phyloP scores from a whole-genome alignment of 805 yeast species.

The Vanderwaltozyma tropicalis region DNA sequence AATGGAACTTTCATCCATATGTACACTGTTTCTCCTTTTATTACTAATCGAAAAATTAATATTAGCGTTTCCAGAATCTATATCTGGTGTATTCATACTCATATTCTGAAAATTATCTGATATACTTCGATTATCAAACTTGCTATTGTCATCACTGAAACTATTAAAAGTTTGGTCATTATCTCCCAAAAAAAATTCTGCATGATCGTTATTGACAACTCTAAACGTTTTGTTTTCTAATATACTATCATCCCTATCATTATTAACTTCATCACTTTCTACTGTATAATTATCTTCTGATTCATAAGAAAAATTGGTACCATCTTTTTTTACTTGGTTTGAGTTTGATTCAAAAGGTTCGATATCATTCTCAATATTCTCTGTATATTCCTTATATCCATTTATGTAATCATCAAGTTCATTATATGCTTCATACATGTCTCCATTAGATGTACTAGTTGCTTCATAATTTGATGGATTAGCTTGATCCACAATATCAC shows the following conservation, averaged over 20 bases:
- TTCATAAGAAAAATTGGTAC: background rate
- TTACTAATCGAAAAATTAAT: no score
- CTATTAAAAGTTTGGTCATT: background rate
- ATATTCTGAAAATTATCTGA: no score
- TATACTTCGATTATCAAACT: background rate
- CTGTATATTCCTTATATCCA: no score
- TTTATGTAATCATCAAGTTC: background rate
- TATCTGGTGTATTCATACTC: no score
- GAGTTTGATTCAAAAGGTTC: no score
- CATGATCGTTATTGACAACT: constrained; percentile 24
- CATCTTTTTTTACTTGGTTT: no score
- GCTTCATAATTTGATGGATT: no score
- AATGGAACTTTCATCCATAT: no score
- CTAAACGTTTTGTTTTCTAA: constrained; percentile 14
- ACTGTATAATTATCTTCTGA: background rate
- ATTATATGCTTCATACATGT: background rate
- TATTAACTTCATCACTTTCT: background rate
- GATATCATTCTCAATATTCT: no score
- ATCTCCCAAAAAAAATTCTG: constrained; percentile 12
- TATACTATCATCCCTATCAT: background rate
- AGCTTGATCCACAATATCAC: background rate
- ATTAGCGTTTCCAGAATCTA: background rate
- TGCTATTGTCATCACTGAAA: constrained; percentile 4
- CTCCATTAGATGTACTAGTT: background rate
- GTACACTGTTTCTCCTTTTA: no score